Conservation (phyloP, 257 asterid species). For the Nicotiana undulata region DNA sequence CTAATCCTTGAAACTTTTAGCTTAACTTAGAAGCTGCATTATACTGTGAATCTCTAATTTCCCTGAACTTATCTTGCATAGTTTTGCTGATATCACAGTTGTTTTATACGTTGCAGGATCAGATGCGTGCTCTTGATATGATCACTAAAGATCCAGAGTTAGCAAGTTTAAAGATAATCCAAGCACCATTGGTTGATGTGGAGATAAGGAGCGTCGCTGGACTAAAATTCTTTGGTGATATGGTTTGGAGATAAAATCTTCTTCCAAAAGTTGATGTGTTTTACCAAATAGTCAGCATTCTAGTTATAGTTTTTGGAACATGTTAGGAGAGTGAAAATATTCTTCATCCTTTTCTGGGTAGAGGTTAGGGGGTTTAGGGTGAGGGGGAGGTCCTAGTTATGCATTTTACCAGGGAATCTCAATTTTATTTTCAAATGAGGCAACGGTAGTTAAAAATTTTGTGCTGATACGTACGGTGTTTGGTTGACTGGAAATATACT, state of each 20-base stretch:
- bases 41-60: not conserved
- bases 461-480: too few species aligned
- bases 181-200: constrained; percentile 52
- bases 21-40: too few species aligned
- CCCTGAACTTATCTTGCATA: not conserved
- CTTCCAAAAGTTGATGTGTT: not conserved
- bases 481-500: too few species aligned
- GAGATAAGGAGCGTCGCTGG: constrained; percentile 73
- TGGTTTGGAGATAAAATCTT: constrained; percentile 43
- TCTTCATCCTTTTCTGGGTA: too few species aligned
- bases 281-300: too few species aligned
- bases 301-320: too few species aligned
- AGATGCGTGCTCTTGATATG: constrained; percentile 47
- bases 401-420: too few species aligned
- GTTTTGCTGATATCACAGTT: not conserved
- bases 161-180: constrained; percentile 32
- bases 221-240: constrained; percentile 60
- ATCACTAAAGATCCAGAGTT: constrained; percentile 45
- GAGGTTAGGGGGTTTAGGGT: too few species aligned
- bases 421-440: too few species aligned
- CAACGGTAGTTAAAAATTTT: too few species aligned
- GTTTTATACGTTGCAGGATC: constrained; percentile 44
- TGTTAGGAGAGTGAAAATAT: too few species aligned
- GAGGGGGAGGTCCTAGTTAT: too few species aligned
- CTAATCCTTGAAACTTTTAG: not conserved